Percentiles rank a stretch among this genome's conserved stretches.
phyloP scores from a whole-genome alignment of 768 basidiomycete genomes.

The Pulveroboletus sp. region DNA sequence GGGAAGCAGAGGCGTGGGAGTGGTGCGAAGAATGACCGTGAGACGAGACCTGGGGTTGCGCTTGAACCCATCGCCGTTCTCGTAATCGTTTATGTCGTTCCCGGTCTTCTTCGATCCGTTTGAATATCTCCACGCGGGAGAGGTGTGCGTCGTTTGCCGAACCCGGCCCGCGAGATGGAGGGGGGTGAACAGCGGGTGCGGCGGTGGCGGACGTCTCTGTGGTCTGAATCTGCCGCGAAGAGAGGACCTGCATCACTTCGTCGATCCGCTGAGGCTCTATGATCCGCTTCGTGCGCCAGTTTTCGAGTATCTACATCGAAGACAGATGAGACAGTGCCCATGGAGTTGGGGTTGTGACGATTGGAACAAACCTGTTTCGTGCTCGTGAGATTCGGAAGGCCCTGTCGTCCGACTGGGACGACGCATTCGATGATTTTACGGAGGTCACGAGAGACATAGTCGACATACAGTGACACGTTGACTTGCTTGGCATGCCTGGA shows the following conservation, averaged over 20 bases:
- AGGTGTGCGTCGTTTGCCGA: conserved; percentile 29
- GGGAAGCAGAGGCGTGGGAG: neutral
- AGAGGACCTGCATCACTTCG: conserved; percentile 55
- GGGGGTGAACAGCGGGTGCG: conserved; percentile 16
- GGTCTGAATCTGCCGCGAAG: conserved; percentile 38
- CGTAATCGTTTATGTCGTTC: conserved; percentile 90
- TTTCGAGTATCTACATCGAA: conserved; percentile 72
- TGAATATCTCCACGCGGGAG: conserved; percentile 67
- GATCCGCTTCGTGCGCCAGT: conserved; percentile 81
- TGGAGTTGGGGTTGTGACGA: no score
- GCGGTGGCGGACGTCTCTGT: conserved; percentile 19
- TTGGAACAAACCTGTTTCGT: conserved; percentile 69
- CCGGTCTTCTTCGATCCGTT: conserved; percentile 87
- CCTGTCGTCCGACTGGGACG: conserved; percentile 86
- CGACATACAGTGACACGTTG: conserved; percentile 60
- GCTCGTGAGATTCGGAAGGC: conserved; percentile 82
- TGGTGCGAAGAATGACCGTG: conserved; percentile 5
- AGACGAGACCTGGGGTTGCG: conserved; percentile 44
- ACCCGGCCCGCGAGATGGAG: conserved; percentile 2
- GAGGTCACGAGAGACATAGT: conserved; percentile 76
- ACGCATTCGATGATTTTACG: conserved; percentile 73
- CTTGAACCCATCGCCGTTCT: conserved; percentile 90
- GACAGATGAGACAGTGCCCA: neutral
- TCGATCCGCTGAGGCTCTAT: conserved; percentile 78
- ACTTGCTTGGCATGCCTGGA: conserved; percentile 33